phyloP scores from a whole-genome alignment of 306 rosid genomes.

The Styphnolobium japonicum region DNA sequence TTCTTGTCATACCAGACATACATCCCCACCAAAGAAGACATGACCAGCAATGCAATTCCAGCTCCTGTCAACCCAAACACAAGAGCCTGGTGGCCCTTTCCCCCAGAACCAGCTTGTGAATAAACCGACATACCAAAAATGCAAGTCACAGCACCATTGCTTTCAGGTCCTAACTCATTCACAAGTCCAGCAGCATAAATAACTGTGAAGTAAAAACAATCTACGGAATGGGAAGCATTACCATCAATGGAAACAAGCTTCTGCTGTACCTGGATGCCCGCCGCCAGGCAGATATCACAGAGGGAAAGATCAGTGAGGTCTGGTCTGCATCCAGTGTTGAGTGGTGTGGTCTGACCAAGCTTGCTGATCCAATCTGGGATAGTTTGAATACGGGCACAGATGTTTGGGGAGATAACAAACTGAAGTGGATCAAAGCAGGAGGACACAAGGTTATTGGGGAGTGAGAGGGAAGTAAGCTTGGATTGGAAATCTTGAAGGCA shows the following conservation, averaged over 20 bases:
- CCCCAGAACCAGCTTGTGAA: constrained; percentile 34
- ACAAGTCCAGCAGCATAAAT: constrained; percentile 92
- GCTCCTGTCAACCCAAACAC: constrained; percentile 80
- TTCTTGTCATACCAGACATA: constrained; percentile 67
- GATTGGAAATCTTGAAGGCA: constrained; percentile 70
- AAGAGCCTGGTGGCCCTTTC: constrained; percentile 49
- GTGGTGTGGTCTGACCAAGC: constrained; percentile 44
- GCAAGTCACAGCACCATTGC: constrained; percentile 60
- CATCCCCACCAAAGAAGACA: constrained; percentile 57
- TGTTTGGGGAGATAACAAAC: constrained; percentile 50
- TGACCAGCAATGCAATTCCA: constrained; percentile 55
- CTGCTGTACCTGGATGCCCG: constrained; percentile 46
- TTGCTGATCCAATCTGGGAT: constrained; percentile 53
- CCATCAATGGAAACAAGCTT: constrained; percentile 49
- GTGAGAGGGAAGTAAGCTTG: constrained; percentile 45
- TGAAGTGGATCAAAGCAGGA: constrained; percentile 62
- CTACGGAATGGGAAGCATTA: constrained; percentile 48
- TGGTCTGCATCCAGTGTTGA: constrained; percentile 50
- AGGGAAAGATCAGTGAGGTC: constrained; percentile 55
- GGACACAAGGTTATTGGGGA: constrained; percentile 35
- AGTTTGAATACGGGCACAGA: constrained; percentile 59
- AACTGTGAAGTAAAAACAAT: constrained; percentile 59
- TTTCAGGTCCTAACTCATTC: constrained; percentile 74
- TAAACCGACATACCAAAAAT: constrained; percentile 47
- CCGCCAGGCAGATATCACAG: constrained; percentile 62